Percentiles rank a stretch among this genome's conserved stretches.
phyloP scores from a whole-genome alignment of 257 asterid species.

The Jacaranda copaia region DNA sequence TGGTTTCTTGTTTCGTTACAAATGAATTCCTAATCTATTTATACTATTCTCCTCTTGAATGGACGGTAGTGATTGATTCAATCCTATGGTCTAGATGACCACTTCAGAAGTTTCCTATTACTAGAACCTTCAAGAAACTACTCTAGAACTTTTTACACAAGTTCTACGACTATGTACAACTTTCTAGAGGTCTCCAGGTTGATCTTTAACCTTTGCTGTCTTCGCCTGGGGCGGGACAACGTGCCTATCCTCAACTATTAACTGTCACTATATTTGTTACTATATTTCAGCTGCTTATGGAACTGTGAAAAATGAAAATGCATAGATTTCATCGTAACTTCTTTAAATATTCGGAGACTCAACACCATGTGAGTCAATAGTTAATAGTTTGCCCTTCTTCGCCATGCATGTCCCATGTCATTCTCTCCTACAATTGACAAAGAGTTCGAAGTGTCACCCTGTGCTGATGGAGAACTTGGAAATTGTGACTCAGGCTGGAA shows the following conservation, averaged over 20 bases:
- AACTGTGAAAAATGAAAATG: conserved; percentile 2
- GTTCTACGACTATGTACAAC: too few species aligned
- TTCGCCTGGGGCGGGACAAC: too few species aligned
- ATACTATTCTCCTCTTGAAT: too few species aligned
- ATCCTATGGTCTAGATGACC: too few species aligned
- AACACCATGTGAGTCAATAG: neutral
- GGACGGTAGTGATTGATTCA: too few species aligned
- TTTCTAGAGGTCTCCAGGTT: too few species aligned
- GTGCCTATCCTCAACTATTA: neutral
- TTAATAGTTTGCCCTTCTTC: neutral
- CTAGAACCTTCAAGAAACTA: too few species aligned
- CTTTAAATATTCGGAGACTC: neutral
- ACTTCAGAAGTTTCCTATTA: too few species aligned
- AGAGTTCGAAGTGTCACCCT: neutral
- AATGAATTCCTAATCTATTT: too few species aligned
- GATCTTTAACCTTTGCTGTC: too few species aligned
- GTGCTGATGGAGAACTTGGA: neutral
- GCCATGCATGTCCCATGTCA: neutral
- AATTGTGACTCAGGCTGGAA: neutral
- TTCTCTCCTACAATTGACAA: neutral
- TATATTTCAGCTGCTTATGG: conserved; percentile 4
- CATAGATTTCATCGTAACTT: conserved; percentile 5
- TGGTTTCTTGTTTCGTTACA: too few species aligned
- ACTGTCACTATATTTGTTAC: conserved; percentile 4
- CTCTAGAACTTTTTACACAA: too few species aligned